Evolutionary conservation across 1,139 yeast species (phyloP).

Genomic region (Scheffersomyces insectosa): DNA sequence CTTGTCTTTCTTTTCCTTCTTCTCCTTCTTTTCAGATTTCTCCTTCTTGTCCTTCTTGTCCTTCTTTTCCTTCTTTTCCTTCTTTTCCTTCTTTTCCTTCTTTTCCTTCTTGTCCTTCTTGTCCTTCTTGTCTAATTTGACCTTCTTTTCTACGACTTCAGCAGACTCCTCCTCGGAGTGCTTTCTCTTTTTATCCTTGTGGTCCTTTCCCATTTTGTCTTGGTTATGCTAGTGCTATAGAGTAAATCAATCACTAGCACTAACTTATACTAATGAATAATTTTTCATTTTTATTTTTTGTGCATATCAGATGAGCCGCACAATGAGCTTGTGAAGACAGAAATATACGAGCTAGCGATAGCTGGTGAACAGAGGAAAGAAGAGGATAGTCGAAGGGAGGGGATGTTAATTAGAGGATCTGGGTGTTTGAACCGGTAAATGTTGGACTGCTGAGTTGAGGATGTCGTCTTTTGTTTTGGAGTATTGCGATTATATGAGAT

Average conservation of each 20-base stretch:
- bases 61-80: constrained; percentile 3
- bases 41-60: not conserved
- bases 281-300: constrained; percentile 1
- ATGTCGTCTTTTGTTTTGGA: too few species aligned
- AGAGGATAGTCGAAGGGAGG: too few species aligned
- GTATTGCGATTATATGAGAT: too few species aligned
- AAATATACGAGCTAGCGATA: too few species aligned
- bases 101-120: constrained; percentile 47
- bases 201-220: constrained; percentile 30
- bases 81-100: constrained; percentile 38
- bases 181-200: constrained; percentile 48
- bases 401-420: too few species aligned
- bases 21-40: not conserved
- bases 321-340: constrained; percentile 9
- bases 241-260: constrained; percentile 1
- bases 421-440: too few species aligned
- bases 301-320: constrained; percentile 8
- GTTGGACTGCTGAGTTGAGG: too few species aligned
- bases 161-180: constrained; percentile 26
- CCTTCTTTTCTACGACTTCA: constrained; percentile 26
- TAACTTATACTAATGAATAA: not conserved
- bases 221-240: constrained; percentile 1
- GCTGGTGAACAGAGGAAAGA: too few species aligned
- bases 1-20: constrained; percentile 16
- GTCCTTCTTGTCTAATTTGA: constrained; percentile 39